A percentile compares a stretch with the other conserved stretches of the same genome.
Conservation (phyloP, 106 monocot species). For the Apostasia shenzhenica region DNA sequence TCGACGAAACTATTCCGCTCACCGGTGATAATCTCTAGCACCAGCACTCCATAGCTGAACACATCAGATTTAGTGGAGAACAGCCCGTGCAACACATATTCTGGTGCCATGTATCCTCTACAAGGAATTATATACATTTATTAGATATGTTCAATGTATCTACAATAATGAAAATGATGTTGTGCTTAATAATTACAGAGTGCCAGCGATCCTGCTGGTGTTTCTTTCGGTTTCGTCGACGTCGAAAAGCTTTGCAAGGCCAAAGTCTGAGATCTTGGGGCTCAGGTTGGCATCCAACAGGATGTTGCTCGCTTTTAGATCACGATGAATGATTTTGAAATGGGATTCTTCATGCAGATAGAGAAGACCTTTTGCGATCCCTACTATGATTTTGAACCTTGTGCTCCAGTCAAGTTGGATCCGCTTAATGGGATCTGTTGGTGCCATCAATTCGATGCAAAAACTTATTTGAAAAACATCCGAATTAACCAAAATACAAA, state of each 20-base stretch:
- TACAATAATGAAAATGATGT: not conserved
- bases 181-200: conserved; percentile 6
- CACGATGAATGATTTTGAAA: conserved; percentile 22
- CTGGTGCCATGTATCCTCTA: conserved; percentile 35
- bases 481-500: not conserved
- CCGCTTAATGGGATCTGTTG: conserved; percentile 12
- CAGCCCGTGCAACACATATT: conserved; percentile 14
- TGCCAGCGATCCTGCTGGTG: conserved; percentile 14
- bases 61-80: conserved; percentile 32
- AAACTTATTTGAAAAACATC: no score
- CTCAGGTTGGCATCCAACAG: conserved; percentile 22
- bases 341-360: conserved; percentile 38
- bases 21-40: conserved; percentile 20
- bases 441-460: not conserved
- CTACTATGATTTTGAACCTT: conserved; percentile 17
- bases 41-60: conserved; percentile 24
- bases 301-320: conserved; percentile 33
- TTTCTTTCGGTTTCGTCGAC: conserved; percentile 1
- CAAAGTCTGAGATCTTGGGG: conserved; percentile 36
- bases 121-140: not conserved
- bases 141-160: not conserved
- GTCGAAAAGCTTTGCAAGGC: conserved; percentile 19
- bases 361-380: conserved; percentile 20
- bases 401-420: conserved; percentile 11
- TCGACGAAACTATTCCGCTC: not conserved